phyloP scores from a whole-genome alignment of 1,284 basidiomycete species.

The Pascua sp. region DNA sequence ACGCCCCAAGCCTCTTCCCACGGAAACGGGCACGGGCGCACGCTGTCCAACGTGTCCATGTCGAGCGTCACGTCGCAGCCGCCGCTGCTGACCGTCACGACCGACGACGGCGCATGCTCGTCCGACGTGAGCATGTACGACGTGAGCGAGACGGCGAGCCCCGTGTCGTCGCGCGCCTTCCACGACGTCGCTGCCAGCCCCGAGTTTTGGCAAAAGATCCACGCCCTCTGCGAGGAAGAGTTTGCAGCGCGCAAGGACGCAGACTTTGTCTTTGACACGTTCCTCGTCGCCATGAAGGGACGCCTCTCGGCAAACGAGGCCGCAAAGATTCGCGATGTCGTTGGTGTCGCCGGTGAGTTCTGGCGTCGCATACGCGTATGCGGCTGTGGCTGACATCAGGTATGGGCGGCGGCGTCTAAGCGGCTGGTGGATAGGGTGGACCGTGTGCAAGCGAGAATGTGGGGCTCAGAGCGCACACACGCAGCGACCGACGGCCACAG shows the following conservation, averaged over 20 bases:
- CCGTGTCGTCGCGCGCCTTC: constrained; percentile 52
- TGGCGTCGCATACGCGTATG: not conserved
- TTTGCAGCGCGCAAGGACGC: constrained; percentile 63
- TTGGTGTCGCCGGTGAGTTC: constrained; percentile 38
- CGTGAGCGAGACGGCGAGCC: constrained; percentile 17
- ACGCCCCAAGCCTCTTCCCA: constrained; percentile 42
- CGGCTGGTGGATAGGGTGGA: not conserved
- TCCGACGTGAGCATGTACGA: not conserved
- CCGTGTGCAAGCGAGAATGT: not conserved
- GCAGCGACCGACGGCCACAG: not conserved
- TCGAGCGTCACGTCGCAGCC: too few species aligned
- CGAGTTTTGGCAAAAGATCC: constrained; percentile 69
- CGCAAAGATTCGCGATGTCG: constrained; percentile 49
- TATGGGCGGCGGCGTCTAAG: constrained; percentile 16
- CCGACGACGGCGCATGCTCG: constrained; percentile 47
- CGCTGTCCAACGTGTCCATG: too few species aligned
- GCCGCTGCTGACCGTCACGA: constrained; percentile 51
- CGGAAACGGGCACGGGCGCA: too few species aligned
- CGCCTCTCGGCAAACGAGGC: constrained; percentile 46
- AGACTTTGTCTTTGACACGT: constrained; percentile 48
- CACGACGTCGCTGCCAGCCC: constrained; percentile 67
- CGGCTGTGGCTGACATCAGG: constrained; percentile 11
- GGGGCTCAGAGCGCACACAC: not conserved
- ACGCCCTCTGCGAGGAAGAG: constrained; percentile 65
- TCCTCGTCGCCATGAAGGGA: constrained; percentile 45